A percentile compares a stretch with the other conserved stretches of the same genome.
These are phyloP conservation scores for Kodamaea fukazawae DNA, from an alignment of 805 yeast genomes.

Conservation along the genomic window DNA sequence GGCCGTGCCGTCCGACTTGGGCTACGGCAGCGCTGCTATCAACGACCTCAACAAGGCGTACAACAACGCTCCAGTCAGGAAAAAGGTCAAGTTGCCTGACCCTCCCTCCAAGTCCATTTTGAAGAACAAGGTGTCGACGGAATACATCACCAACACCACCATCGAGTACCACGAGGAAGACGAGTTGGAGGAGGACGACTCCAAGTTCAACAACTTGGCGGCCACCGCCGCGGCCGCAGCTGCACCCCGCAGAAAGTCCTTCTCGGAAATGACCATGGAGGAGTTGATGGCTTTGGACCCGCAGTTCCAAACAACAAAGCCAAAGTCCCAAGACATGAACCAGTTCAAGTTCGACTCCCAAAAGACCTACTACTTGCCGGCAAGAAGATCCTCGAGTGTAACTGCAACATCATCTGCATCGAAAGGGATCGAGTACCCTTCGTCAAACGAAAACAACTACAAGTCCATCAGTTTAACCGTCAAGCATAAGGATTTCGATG, in stretches of 20 bases:
- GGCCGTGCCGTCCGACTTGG: slow-evolving; percentile 13
- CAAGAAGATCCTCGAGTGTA: slow-evolving; percentile 5
- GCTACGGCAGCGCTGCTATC: slow-evolving; percentile 18
- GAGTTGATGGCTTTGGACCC: slow-evolving; percentile 55
- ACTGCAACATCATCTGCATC: slow-evolving; percentile 7
- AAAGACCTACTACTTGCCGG: slow-evolving; percentile 21
- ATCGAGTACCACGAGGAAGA: slow-evolving; percentile 20
- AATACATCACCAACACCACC: slow-evolving; percentile 20
- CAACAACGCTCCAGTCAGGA: slow-evolving; percentile 11
- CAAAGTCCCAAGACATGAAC: slow-evolving; percentile 38
- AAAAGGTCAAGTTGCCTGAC: slow-evolving; percentile 21
- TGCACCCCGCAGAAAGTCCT: slow-evolving; percentile 40
- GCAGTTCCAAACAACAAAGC: slow-evolving; percentile 41
- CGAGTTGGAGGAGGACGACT: slow-evolving; percentile 14
- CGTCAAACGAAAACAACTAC: slow-evolving; percentile 37
- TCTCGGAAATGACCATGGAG: slow-evolving; percentile 51
- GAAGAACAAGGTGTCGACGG: slow-evolving; percentile 33
- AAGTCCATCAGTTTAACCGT: slow-evolving; percentile 40
- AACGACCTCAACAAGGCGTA: slow-evolving; percentile 19
- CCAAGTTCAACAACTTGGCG: slow-evolving; percentile 7
- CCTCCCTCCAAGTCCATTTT: slow-evolving; percentile 41
- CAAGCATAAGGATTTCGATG: slow-evolving; percentile 37
- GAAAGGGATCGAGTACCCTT: slow-evolving; percentile 20
- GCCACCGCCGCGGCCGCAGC: slow-evolving; percentile 7
- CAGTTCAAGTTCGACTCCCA: slow-evolving; percentile 45